Evolutionary conservation across 225 moss, liverwort and hornwort species (phyloP), one percentile per base, ranked within the genome.

Genomic region (Bryum argenteum): DNA sequence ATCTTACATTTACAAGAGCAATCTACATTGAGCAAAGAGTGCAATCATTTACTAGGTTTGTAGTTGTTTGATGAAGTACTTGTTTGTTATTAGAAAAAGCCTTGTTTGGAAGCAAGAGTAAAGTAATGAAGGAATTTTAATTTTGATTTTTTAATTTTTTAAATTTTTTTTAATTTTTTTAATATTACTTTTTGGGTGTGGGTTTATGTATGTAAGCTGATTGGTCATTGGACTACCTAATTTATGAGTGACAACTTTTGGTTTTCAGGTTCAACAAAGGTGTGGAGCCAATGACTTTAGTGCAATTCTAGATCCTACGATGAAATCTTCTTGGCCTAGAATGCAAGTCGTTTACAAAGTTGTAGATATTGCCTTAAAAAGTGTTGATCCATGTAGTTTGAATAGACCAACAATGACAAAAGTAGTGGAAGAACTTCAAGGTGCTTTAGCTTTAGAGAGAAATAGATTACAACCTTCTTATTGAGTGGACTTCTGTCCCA

Each of bases 271-370:
- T 50, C 74, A 71, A 8, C 44, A 44, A 1, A 77, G 69, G 83
- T 60, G 43, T 91, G 3, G 71, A 89, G 21, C 45, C 63, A 17
- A 61, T 86, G 33, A 33, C 33, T 33, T 33, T 33, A 6, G 33
- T 33, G 33, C 33, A 33, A 33, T 33, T 33, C 43, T 84, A 11
- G 86, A 89, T 78, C 86, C 80, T 33, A 16, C 57, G 4, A 38
- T 91, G 47, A 74, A 69, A 41, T 69, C 50, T 63, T 82, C 57
- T 10, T 63, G 47, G 16, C 38, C 48, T 47, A 58, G 58, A 7
- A 51, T 48, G 9, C 77, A 82, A n/a, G 73, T 80, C 1, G 11
- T 86, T 1, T 88, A 86, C 88, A 86, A 76, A 71, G 13, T 88
- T 11, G 78, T 77, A 1, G 85, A 88, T 48, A 67, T 82, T 48